A percentile compares a stretch with the other conserved stretches of the same genome.
Conservation (phyloP, 2,329 filamentous ascomycete genomes). For the Endothia cerciana region DNA sequence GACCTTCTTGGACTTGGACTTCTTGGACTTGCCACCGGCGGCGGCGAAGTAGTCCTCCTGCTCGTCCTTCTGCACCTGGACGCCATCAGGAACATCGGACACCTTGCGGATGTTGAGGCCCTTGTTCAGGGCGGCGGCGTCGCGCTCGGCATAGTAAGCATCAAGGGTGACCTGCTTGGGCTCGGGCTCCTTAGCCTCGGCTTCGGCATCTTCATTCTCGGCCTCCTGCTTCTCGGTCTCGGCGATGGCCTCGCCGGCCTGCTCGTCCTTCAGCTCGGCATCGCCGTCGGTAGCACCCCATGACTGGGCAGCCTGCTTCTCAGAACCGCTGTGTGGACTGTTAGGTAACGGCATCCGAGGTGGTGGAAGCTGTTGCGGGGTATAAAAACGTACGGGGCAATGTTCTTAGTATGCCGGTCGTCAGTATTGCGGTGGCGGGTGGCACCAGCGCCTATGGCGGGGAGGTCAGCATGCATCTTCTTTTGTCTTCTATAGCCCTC, state of each 20-base stretch:
- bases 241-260: slow-evolving; percentile 87
- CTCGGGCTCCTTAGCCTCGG: slow-evolving; percentile 63
- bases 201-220: slow-evolving; percentile 47
- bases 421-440: slow-evolving; percentile 57
- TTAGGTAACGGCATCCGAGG: neutral
- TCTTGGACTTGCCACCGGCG: slow-evolving; percentile 68
- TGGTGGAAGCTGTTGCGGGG: neutral
- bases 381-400: slow-evolving; percentile 49
- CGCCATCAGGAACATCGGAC: slow-evolving; percentile 80
- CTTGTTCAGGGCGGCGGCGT: slow-evolving; percentile 75
- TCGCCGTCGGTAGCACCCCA: slow-evolving; percentile 86
- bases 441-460: slow-evolving; percentile 53
- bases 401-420: slow-evolving; percentile 58
- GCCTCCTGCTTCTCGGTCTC: slow-evolving; percentile 80
- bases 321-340: slow-evolving; percentile 60
- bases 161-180: slow-evolving; percentile 90
- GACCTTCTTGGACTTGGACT: slow-evolving; percentile 89
- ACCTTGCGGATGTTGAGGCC: slow-evolving; percentile 77
- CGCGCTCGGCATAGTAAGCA: slow-evolving; percentile 78
- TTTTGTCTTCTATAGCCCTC: neutral
- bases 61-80: slow-evolving; percentile 63
- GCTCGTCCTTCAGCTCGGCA: slow-evolving; percentile 88
- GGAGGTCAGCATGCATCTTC: slow-evolving; percentile 12
- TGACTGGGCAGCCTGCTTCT: slow-evolving; percentile 85
- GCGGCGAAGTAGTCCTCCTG: slow-evolving; percentile 79